Base-by-base conservation (phyloP, 257 asterid species). In the Forsythia suspensa region DNA sequence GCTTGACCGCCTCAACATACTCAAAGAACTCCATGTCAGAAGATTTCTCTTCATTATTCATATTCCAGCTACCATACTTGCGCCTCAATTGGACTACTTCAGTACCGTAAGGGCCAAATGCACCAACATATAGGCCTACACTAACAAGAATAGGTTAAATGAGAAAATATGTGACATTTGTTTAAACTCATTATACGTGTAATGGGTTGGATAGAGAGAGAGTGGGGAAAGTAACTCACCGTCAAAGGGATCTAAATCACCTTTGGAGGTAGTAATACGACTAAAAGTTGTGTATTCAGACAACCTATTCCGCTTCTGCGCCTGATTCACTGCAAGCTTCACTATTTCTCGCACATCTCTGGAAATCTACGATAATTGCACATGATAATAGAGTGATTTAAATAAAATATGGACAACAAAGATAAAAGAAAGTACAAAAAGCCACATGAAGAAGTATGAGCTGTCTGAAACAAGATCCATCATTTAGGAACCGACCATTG, bases 41-140 rank as follows among this genome's bases (percentile, higher is more conserved):
- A 77, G 98, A 87, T 72, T 85, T 86, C 51, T 85, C 88, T 13
- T 84, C 88, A 76, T 72, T 83, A 73, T 79, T 84, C 70, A 73
- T 80, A 69, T 89, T 89, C 99, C 99, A 95, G 83, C 90, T 95
- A 37, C 99, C 99, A 82, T 89, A 92, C 84, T 91, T 95, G 77
- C 98, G 98, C 86, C 89, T 92, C 76, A 95, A 82, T 59, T 95
- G 98, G 80, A 95, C 98, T 13, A 95, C 89, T 84, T 95, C 98
- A 77, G 97, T 85, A 42, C 99, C 98, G 68, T 93, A 95, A 75
- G 99, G 99, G 77, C 97, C 99, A 85, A 95, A 95, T 59, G 98
- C 97, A 86, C 99, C 99, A 82, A 92, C 96, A 77, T 91, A 95
- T 21, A 95, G 84, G 74, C 98, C 99, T 95, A 85, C 80, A 80